Base-by-base conservation (phyloP, 805 yeast species). In the Kodamaea laetipori region DNA sequence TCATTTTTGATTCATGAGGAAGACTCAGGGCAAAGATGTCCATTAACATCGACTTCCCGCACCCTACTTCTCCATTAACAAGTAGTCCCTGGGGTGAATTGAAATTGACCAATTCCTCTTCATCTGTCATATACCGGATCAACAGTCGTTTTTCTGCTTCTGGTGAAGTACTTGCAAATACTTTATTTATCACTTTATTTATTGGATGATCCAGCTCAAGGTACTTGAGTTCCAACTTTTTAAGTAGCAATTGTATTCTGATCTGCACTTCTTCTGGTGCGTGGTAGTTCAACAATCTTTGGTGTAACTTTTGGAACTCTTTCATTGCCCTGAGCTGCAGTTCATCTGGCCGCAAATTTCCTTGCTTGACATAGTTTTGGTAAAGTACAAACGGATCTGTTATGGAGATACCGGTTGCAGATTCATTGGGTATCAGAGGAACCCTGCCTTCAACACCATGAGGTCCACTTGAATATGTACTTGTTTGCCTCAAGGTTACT, bases 11-110 rank as follows among this genome's bases (percentile, higher is more conserved):
- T 17, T 68, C 65, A 47, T 80, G 78, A 0, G 90, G 90, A 21
- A 84, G 64, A 1, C 83, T 71, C 37, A 69, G 67, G 1, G 89
- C 88, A 63, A 84, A 84, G 15, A 84, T 76, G 51, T 84, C 89
- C 78, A 84, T 77, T 38, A 84, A 58, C 83, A 84, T 77, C 1
- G 87, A 79, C 55, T 84, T 84, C 1, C 90, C 90, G 51, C 86
- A 80, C 0, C 90, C 90, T 3, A 81, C 86, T 46, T 77, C 85
- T 3, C 86, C 86, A 59, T 78, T 80, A 4, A 81, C 58, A 36
- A 81, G 56, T 4, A 84, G 61, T 0, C 90, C 90, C 44, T 76
- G 83, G 0, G 90, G 90, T 0, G 86, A 71, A 1, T 76, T 69
- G 43, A 80, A 67, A 42, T 76, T 67, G 4, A 61, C 53, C 24